A percentile compares a stretch with the other conserved stretches of the same genome.
Conservation (phyloP, 768 basidiomycete genomes). For the Auricularia sp. region DNA sequence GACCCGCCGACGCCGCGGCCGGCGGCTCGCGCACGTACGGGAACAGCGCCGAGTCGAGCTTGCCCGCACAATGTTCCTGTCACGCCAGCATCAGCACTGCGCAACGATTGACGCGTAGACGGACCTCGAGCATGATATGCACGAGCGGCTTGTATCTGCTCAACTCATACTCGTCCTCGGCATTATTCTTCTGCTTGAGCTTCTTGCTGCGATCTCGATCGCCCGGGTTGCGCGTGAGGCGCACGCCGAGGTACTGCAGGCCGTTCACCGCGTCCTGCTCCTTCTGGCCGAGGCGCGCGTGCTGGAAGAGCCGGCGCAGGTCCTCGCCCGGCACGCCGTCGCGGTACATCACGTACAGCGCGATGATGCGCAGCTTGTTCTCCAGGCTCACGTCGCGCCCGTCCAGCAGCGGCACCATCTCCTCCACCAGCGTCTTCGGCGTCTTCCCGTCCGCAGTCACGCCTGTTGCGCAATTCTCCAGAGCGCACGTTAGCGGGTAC, state of each 20-base stretch:
- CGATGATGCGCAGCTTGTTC: slow-evolving; percentile 94
- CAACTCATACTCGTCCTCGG: slow-evolving; percentile 94
- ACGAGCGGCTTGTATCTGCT: slow-evolving; percentile 86
- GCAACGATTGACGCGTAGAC: slow-evolving; percentile 5
- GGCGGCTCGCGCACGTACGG: slow-evolving; percentile 80
- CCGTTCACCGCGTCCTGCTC: slow-evolving; percentile 94
- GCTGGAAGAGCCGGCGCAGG: slow-evolving; percentile 86
- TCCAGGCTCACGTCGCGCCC: slow-evolving; percentile 75
- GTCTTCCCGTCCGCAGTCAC: slow-evolving; percentile 82
- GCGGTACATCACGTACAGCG: slow-evolving; percentile 86
- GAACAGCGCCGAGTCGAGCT: slow-evolving; percentile 68
- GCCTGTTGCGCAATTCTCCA: slow-evolving; percentile 87
- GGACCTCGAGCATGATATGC: slow-evolving; percentile 73
- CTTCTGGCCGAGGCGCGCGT: slow-evolving; percentile 73
- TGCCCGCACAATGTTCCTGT: slow-evolving; percentile 75
- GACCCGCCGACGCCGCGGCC: slow-evolving; percentile 29
- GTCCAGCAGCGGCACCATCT: slow-evolving; percentile 95
- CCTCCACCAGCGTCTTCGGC: slow-evolving; percentile 92
- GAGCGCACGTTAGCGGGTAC: no score
- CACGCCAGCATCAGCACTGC: neutral
- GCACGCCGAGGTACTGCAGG: slow-evolving; percentile 68
- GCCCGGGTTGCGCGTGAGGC: slow-evolving; percentile 62
- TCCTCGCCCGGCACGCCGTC: slow-evolving; percentile 99
- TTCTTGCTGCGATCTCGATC: slow-evolving; percentile 76
- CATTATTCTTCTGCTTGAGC: slow-evolving; percentile 59